Base-by-base conservation (phyloP, 179 eudicot species). In the Heliamphora pulchella region DNA sequence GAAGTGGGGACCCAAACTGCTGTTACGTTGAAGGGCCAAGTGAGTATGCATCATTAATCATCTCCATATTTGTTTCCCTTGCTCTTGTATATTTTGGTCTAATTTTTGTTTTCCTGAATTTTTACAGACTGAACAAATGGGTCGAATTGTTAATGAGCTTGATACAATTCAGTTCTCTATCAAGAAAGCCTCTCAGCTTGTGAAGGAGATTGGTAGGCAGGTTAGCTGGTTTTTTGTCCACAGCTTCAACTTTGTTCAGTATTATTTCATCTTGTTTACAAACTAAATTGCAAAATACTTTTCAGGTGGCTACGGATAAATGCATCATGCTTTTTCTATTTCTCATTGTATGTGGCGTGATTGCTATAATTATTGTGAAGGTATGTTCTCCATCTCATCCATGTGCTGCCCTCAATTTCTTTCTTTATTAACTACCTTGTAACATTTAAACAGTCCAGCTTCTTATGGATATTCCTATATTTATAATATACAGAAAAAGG, bases 201-300 rank as follows among this genome's bases (percentile, higher is more conserved):
- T 95, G 65, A 95, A 93, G 88, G 97, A 95, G 89, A 95, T 95
- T 68, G 97, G 98, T 78, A 87, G 98, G 76, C 94, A 95, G 97
- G 98, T 95, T 44, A 57, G 87, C 13, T 80, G 6, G 50, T 76
- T 76, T 61, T 81, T 71, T 41, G 2, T 55, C 76, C 77, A 15
- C 39, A 54, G 22, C 65, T 54, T 65, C 70, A 46, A 31, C 4
- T 82, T 73, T 47, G 77, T 65, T 20, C 17, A 50, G 22, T 15
- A 54, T 8, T 65, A 73, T 3, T 31, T 22, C 67, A 31, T 63
- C 64, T 72, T 63, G 8, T 71, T 74, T 44, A 72, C 75, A n/a
- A 79, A 69, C 41, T 18, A 59, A 83, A 39, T 17, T 61, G 4
- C 80, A 31, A 1, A 74, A 54, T 75, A 1, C 73, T 66, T 83